Conservation (phyloP, 805 yeast genomes). For the Kodamaea jinghongensis region DNA sequence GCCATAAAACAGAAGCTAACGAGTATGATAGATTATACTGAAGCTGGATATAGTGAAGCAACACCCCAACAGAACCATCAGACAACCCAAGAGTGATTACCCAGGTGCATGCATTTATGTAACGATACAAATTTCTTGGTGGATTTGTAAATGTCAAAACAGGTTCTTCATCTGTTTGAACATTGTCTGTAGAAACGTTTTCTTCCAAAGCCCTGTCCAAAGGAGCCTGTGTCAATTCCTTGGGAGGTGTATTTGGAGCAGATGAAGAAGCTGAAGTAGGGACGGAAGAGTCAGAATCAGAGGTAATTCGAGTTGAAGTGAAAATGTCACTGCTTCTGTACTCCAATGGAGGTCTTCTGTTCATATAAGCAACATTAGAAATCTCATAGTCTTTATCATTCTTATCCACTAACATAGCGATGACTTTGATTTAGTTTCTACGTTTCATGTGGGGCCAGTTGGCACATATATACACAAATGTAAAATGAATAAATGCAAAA, state of each 20-base stretch:
- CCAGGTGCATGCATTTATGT: slow-evolving; percentile 18
- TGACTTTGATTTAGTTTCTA: too few relatives aligned
- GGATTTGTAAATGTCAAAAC: slow-evolving; percentile 17
- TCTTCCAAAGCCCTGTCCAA: neutral
- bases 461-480: neutral
- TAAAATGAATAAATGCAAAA: neutral
- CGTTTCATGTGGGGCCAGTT: neutral
- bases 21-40: slow-evolving; percentile 18
- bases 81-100: slow-evolving; percentile 16
- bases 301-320: neutral
- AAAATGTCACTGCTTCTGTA: slow-evolving; percentile 6
- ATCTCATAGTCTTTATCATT: neutral
- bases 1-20: slow-evolving; percentile 21
- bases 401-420: slow-evolving; percentile 3
- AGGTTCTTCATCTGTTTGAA: neutral
- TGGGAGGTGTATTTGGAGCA: slow-evolving; percentile 2
- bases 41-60: slow-evolving; percentile 20
- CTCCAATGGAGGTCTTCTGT: slow-evolving; percentile 9
- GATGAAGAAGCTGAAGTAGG: neutral
- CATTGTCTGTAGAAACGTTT: neutral
- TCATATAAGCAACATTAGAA: slow-evolving; percentile 1
- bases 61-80: slow-evolving; percentile 23
- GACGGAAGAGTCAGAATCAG: slow-evolving; percentile 2
- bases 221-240: neutral
- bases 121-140: slow-evolving; percentile 15